These are phyloP conservation scores for Spathaspora arborariae DNA, from an alignment of 805 yeast genomes.

Conservation along the genomic window DNA sequence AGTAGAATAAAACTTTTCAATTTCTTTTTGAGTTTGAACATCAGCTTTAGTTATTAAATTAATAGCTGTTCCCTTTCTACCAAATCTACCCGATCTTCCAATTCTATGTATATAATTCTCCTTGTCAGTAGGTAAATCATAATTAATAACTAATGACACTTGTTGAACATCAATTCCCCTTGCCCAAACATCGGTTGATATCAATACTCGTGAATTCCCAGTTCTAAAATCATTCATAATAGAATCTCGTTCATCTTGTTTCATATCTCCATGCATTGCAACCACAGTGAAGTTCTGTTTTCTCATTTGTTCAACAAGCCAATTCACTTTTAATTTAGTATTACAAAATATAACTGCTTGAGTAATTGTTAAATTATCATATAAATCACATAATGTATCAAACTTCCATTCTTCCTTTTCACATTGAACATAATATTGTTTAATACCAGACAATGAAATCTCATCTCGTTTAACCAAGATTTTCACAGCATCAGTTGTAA, in stretches of 20 bases:
- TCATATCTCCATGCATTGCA: slow-evolving; percentile 96
- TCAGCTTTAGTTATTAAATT: slow-evolving; percentile 87
- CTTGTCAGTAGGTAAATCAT: slow-evolving; percentile 87
- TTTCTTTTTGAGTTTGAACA: slow-evolving; percentile 65
- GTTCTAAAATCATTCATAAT: slow-evolving; percentile 95
- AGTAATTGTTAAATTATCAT: slow-evolving; percentile 91
- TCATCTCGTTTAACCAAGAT: slow-evolving; percentile 94
- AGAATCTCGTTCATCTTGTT: slow-evolving; percentile 89
- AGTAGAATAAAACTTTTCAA: slow-evolving; percentile 70
- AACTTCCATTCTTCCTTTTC: slow-evolving; percentile 93
- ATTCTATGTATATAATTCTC: slow-evolving; percentile 97
- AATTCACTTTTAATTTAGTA: slow-evolving; percentile 92
- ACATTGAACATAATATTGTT: slow-evolving; percentile 86
- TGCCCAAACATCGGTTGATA: slow-evolving; percentile 96
- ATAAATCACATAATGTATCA: slow-evolving; percentile 89
- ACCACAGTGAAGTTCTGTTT: slow-evolving; percentile 85
- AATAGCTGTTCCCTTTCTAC: slow-evolving; percentile 97
- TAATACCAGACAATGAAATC: slow-evolving; percentile 89
- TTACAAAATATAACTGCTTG: slow-evolving; percentile 98
- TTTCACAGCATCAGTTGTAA: slow-evolving; percentile 90
- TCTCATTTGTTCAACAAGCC: slow-evolving; percentile 76
- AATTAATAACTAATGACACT: slow-evolving; percentile 91
- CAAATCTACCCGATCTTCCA: slow-evolving; percentile 98
- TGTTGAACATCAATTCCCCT: slow-evolving; percentile 99
- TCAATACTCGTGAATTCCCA: slow-evolving; percentile 89